Evolutionary conservation across 768 basidiomycete genomes (phyloP).

Genomic region (Phlebiopsis gigantea): DNA sequence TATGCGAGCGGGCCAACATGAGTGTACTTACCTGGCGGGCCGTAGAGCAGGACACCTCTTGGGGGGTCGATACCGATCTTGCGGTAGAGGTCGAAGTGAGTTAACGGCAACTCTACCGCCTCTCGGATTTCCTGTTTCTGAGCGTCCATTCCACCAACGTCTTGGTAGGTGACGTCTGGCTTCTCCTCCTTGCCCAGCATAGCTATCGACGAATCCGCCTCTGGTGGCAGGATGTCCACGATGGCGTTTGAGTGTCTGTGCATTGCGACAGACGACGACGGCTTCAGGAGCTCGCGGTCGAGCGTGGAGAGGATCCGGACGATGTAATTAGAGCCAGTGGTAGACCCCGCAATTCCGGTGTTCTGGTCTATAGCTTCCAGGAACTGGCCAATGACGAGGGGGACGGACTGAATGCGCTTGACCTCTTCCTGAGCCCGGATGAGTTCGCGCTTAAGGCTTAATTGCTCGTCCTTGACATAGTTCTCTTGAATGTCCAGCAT

Average conservation of each 20-base stretch:
- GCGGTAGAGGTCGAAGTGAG: slow-evolving; percentile 97
- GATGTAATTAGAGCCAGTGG: slow-evolving; percentile 97
- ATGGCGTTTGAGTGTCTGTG: slow-evolving; percentile 98
- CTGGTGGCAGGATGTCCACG: slow-evolving; percentile 96
- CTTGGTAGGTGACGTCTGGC: slow-evolving; percentile 88
- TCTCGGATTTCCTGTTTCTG: slow-evolving; percentile 99
- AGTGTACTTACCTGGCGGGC: slow-evolving; percentile 75
- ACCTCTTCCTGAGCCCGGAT: slow-evolving; percentile 99
- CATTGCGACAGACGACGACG: slow-evolving; percentile 95
- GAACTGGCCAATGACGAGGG: slow-evolving; percentile 98
- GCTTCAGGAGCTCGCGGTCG: slow-evolving; percentile 95
- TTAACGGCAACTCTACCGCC: slow-evolving; percentile 93
- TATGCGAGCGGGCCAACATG: not conserved
- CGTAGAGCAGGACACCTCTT: slow-evolving; percentile 92
- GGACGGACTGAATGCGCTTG: slow-evolving; percentile 97
- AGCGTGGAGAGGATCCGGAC: slow-evolving; percentile 95
- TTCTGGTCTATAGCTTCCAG: slow-evolving; percentile 97
- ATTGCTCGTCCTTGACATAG: slow-evolving; percentile 99
- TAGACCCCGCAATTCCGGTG: slow-evolving; percentile 95
- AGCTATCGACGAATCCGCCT: slow-evolving; percentile 94
- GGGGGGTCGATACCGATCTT: slow-evolving; percentile 99
- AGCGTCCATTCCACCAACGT: slow-evolving; percentile 94
- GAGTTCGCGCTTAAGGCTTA: slow-evolving; percentile 95
- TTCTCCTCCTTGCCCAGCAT: slow-evolving; percentile 95
- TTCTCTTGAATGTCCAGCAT: slow-evolving; percentile 92